Percentiles rank a stretch among this genome's conserved stretches.
phyloP scores from a whole-genome alignment of 2,329 filamentous ascomycete species.

The Elsinoe australis region DNA sequence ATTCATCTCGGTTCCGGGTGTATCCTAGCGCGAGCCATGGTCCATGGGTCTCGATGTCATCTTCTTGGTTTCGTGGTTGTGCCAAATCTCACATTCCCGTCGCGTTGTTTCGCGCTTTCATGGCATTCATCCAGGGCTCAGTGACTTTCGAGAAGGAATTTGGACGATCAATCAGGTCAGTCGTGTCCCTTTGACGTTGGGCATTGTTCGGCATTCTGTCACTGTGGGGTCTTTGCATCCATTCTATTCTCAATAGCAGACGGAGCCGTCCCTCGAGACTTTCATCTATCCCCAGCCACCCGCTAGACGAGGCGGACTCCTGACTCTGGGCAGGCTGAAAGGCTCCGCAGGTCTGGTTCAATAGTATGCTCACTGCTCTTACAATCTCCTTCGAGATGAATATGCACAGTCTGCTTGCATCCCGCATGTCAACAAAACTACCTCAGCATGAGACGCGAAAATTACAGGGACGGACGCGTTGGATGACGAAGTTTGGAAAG shows the following conservation, averaged over 20 bases:
- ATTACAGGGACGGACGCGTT: neutral
- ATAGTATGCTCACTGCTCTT: too few species aligned
- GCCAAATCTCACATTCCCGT: neutral
- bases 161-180: neutral
- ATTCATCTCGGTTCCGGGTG: conserved; percentile 8
- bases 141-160: conserved; percentile 9
- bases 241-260: conserved; percentile 10
- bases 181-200: neutral
- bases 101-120: neutral
- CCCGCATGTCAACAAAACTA: neutral
- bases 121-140: neutral
- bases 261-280: neutral
- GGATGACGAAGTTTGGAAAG: neutral
- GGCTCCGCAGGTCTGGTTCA: neutral
- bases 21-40: conserved; percentile 6
- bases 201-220: conserved; percentile 3
- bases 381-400: too few species aligned
- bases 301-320: neutral
- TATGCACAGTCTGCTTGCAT: too few species aligned
- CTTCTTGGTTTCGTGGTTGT: neutral
- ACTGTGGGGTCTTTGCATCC: conserved; percentile 4
- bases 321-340: conserved; percentile 3
- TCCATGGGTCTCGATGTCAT: neutral
- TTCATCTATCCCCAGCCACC: conserved; percentile 10
- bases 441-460: conserved; percentile 9